Conservation (phyloP, 129 eudicot genomes). For the Lactuca saligna region DNA sequence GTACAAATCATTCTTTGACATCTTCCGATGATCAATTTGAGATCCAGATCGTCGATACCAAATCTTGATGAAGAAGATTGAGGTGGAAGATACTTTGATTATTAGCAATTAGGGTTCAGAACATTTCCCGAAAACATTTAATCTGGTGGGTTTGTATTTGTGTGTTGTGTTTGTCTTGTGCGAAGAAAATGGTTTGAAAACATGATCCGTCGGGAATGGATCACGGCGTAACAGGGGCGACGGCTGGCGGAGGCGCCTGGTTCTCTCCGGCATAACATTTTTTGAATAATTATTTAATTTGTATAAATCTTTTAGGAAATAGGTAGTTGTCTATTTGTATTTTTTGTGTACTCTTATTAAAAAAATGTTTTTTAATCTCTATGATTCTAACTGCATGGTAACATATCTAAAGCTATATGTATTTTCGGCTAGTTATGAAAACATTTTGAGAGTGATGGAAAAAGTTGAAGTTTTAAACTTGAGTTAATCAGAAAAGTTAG, state of each 20-base stretch:
- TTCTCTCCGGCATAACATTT: not conserved
- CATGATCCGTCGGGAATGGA: not conserved
- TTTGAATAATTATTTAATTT: not conserved
- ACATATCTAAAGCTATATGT: no score
- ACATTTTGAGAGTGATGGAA: no score
- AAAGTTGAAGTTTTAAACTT: no score
- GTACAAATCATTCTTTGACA: constrained; percentile 30
- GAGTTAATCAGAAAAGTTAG: no score
- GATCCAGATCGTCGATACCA: constrained; percentile 24
- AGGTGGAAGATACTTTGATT: not conserved
- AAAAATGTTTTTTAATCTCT: no score
- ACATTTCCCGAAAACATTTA: not conserved
- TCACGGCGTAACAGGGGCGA: not conserved
- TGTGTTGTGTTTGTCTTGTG: not conserved
- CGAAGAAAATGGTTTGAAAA: not conserved
- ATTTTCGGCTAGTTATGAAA: no score
- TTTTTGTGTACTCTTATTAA: not conserved
- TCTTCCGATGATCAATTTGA: constrained; percentile 37
- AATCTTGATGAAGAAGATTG: constrained; percentile 19
- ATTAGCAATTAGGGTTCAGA: not conserved
- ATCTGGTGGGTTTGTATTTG: not conserved
- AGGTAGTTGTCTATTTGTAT: not conserved
- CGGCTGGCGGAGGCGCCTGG: not conserved
- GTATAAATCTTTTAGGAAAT: not conserved
- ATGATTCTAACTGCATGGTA: no score